A percentile compares a stretch with the other conserved stretches of the same genome.
Conservation (phyloP, 2,329 filamentous ascomycete genomes). For the Scedosporium apiospermum region DNA sequence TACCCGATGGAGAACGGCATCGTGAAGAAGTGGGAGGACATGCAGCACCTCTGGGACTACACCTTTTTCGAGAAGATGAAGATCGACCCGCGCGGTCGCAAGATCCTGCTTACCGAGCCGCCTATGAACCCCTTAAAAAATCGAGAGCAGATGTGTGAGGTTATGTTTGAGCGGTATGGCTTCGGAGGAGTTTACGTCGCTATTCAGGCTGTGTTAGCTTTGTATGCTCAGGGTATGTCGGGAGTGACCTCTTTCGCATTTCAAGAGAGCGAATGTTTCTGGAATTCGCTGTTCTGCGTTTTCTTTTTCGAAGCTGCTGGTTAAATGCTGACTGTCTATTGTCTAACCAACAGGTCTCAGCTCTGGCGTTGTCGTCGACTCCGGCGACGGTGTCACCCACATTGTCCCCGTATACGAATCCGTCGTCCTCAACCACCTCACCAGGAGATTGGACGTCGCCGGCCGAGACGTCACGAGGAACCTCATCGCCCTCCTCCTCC, state of each 20-base stretch:
- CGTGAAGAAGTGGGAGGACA: slow-evolving; percentile 99
- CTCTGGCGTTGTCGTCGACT: slow-evolving; percentile 96
- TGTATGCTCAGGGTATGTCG: slow-evolving; percentile 82
- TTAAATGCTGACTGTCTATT: too few relatives aligned
- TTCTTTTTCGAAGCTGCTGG: background rate
- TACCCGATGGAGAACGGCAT: slow-evolving; percentile 99
- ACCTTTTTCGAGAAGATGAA: slow-evolving; percentile 97
- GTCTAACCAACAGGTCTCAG: slow-evolving; percentile 52
- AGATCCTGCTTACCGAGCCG: slow-evolving; percentile 94
- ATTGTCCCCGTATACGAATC: slow-evolving; percentile 98
- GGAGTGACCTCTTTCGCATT: background rate
- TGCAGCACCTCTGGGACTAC: slow-evolving; percentile 99
- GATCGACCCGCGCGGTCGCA: slow-evolving; percentile 80
- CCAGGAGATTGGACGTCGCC: slow-evolving; percentile 85
- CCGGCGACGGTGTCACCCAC: slow-evolving; percentile 95
- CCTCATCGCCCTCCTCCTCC: slow-evolving; percentile 86
- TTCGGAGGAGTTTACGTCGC: slow-evolving; percentile 97
- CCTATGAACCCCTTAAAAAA: slow-evolving; percentile 98
- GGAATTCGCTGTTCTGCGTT: background rate
- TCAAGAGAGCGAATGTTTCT: too few relatives aligned
- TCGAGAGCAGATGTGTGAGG: slow-evolving; percentile 94
- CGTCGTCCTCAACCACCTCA: slow-evolving; percentile 94
- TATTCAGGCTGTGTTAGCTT: slow-evolving; percentile 89
- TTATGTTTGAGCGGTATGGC: slow-evolving; percentile 96
- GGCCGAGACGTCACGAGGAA: slow-evolving; percentile 98